phyloP scores from a whole-genome alignment of 768 basidiomycete genomes.

The Holtermanniella nyarrowii region DNA sequence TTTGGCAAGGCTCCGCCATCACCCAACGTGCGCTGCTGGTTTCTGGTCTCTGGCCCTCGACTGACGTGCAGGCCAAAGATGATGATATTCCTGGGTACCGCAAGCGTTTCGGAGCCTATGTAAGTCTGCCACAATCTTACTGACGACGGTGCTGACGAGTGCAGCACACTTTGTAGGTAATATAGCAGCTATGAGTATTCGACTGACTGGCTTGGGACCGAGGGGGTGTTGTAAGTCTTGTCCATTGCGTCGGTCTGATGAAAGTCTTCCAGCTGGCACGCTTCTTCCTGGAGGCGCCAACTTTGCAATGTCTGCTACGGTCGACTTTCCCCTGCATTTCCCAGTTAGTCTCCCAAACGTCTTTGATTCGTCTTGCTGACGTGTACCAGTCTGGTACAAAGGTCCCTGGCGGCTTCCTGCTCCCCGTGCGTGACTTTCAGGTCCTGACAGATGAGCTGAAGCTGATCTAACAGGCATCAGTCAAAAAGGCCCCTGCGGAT shows the following conservation, averaged over 20 bases:
- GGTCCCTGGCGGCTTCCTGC: constrained; percentile 32
- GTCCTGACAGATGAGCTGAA: background rate
- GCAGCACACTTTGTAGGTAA: background rate
- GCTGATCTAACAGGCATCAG: background rate
- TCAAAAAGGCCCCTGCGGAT: background rate
- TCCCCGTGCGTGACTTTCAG: constrained; percentile 17
- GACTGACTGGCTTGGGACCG: constrained; percentile 11
- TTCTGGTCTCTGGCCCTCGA: background rate
- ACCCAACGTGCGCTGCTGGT: constrained; percentile 15
- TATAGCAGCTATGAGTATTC: background rate
- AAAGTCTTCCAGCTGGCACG: constrained; percentile 31
- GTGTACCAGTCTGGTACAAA: constrained; percentile 27
- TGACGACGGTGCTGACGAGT: background rate
- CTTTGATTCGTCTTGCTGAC: background rate
- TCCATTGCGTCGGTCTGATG: background rate
- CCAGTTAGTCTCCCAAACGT: constrained; percentile 17
- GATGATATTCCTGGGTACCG: constrained; percentile 29
- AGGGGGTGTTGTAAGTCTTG: constrained; percentile 30
- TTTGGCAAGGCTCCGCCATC: constrained; percentile 25
- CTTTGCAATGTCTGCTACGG: constrained; percentile 35
- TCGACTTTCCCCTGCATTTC: constrained; percentile 34
- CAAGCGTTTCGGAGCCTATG: constrained; percentile 3
- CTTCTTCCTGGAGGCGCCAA: constrained; percentile 28
- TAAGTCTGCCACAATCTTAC: background rate
- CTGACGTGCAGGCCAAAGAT: constrained; percentile 16